Conservation (phyloP, 2,329 filamentous ascomycete species). For the Hymenoscyphus albidus region DNA sequence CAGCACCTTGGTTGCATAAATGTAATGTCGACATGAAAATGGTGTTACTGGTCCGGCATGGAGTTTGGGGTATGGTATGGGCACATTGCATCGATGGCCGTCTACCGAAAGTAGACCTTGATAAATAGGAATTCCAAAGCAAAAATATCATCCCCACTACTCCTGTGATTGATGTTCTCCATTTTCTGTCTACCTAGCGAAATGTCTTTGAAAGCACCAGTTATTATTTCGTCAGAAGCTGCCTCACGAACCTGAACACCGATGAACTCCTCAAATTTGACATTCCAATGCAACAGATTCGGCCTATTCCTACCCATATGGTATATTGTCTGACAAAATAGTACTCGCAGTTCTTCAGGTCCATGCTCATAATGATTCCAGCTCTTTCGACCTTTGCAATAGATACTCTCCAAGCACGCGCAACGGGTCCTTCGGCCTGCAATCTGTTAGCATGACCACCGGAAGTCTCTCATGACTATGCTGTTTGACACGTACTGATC, state of each 20-base stretch:
- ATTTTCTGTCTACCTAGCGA: background rate
- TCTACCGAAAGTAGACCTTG: conserved; percentile 24
- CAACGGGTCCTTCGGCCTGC: conserved; percentile 63
- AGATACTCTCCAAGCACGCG: conserved; percentile 68
- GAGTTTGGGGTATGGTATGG: conserved; percentile 32
- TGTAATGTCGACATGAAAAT: conserved; percentile 25
- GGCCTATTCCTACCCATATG: background rate
- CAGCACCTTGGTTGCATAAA: conserved; percentile 88
- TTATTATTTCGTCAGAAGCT: background rate
- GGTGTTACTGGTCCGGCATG: conserved; percentile 23
- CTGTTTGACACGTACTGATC: conserved; percentile 56
- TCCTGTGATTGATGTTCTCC: background rate
- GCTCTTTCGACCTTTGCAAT: conserved; percentile 62
- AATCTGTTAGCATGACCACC: conserved; percentile 9
- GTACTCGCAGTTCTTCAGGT: background rate
- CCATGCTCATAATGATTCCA: conserved; percentile 43
- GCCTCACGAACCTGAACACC: background rate
- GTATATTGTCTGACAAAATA: background rate
- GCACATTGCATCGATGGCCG: conserved; percentile 30
- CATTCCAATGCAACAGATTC: background rate
- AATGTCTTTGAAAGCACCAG: background rate
- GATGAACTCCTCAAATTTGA: background rate
- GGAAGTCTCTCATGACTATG: background rate
- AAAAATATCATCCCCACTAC: conserved; percentile 30
- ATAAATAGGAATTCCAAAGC: conserved; percentile 28